Base-by-base conservation (phyloP, 129 eudicot species). In the Calendula officinalis region DNA sequence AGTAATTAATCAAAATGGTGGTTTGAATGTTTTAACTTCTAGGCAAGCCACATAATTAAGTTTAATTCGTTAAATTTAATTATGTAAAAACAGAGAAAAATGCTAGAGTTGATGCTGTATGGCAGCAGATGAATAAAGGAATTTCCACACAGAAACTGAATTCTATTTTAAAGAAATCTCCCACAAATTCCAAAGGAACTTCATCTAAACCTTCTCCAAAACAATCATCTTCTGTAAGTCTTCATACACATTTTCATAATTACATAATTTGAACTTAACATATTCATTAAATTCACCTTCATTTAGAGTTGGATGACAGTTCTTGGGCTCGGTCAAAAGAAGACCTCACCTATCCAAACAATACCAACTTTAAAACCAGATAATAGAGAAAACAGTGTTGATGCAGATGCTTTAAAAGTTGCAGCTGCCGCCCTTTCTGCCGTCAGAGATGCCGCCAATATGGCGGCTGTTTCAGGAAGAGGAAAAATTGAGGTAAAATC, bases 61-160 rank as follows among this genome's bases (percentile, higher is more conserved):
- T 3, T 35, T 7, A 34, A 3, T 13, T n/a, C 36, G 12, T 62
- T 61, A 16, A 55, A 52, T 8, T 41, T 13, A 64, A 52, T 75
- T 80, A 12, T 30, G 1, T 44, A 48, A 15, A 70, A 33, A 51
- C 90, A 92, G 96, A 88, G 9, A 79, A 80, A 64, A 81, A 86
- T 75, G 86, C 85, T 61, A 82, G 89, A 51, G 91, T 83, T 16
- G 89, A 88, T 76, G 96, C 89, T 56, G 80, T 92, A 8, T 92
- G 99, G 99, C 82, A 88, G 76, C 95, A 83, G 68, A 92, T 92
- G 99, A 85, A 81, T 35, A 92, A 88, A 79, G 99, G 99, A 69
- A 91, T 92, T 35, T 85, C 99, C 5, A 41, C 64, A 15, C 78
- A 73, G 75, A 77, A 85, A 70, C 87, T 92, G 9, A 83, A 92